Base-by-base conservation (phyloP, 352 stramenopile species). In the Phytopythium montanum region DNA sequence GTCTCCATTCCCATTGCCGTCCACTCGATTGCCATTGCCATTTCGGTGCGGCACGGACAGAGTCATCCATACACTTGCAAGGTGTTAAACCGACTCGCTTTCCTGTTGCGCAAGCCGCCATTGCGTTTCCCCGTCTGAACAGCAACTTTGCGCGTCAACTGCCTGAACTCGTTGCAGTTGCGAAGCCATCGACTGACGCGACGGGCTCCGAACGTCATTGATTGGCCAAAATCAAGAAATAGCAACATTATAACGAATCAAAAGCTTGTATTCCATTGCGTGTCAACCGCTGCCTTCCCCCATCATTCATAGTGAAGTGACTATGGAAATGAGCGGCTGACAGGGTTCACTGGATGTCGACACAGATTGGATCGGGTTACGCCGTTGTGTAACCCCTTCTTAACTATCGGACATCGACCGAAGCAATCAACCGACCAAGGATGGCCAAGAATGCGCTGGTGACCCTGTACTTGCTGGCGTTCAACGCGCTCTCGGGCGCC, bases 381-480 rank as follows among this genome's bases (percentile, higher is more conserved):
- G 26, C 48, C 14, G 1, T 13, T 21, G 44, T 13, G 44, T 50
- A 50, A 50, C 44, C 44, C 18, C 13, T n/a, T n/a, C 41, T 48
- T 48, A 26, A 48, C 41, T 48, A 48, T 48, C 41, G n/a, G 41
- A 48, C n/a, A 16, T 48, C 41, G 41, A 21, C 14, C 10, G n/a
- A n/a, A 51, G 1, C 7, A 3, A 31, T 39, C 36, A 10, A 36
- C 31, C 12, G 7, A 12, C 19, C 28, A 29, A 45, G 56, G n/a
- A 88, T 88, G 81, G 76, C 76, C 50, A 88, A 89, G 73, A 85
- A 79, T 66, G 60, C 69, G 60, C 61, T 90, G 64, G 65, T 90
- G 39, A 87, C 85, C 61, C 39, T 85, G 53, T 94, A 94, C 52
- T 54, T 94, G 65, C 64, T 89, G 41, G 75, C 76, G 29, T 94